Conservation (phyloP, 1,284 basidiomycete genomes). For the Stereum hirsutum region DNA sequence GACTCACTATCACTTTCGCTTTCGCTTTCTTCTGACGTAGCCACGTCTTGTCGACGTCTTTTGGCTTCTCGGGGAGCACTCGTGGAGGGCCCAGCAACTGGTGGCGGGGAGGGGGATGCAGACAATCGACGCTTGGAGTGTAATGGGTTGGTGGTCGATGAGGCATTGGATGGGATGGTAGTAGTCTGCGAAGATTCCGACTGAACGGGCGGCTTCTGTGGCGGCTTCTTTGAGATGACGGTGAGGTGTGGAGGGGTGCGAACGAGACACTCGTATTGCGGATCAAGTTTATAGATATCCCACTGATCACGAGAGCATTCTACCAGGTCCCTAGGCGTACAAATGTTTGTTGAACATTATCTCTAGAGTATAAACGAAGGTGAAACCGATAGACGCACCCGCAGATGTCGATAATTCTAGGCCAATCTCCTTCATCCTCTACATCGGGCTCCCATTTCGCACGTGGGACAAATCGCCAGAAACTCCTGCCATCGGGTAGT, state of each 20-base stretch:
- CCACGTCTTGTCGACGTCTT: slow-evolving; percentile 8
- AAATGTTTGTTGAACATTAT: slow-evolving; percentile 2
- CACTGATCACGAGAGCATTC: slow-evolving; percentile 64
- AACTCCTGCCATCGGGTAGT: slow-evolving; percentile 35
- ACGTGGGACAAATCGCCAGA: slow-evolving; percentile 69
- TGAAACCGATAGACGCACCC: slow-evolving; percentile 37
- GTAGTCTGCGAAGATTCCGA: slow-evolving; percentile 6
- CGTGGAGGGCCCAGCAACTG: slow-evolving; percentile 4
- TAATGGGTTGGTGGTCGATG: no score
- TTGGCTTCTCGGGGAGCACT: no score
- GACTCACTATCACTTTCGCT: not conserved
- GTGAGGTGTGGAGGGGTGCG: slow-evolving; percentile 30
- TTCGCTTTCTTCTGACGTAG: slow-evolving; percentile 28
- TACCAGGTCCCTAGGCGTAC: slow-evolving; percentile 34
- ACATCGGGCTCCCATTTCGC: slow-evolving; percentile 48
- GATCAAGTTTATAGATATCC: slow-evolving; percentile 76
- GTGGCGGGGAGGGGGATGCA: slow-evolving; percentile 8
- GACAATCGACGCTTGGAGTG: slow-evolving; percentile 14
- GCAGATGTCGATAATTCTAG: slow-evolving; percentile 52
- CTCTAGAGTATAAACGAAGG: slow-evolving; percentile 4
- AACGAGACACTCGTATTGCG: slow-evolving; percentile 54
- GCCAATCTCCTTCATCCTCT: slow-evolving; percentile 59
- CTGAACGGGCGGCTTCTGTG: not conserved
- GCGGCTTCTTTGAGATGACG: slow-evolving; percentile 12
- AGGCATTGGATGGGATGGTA: slow-evolving; percentile 5